Evolutionary conservation across 768 basidiomycete species (phyloP).

Genomic region (Trametes punicea): DNA sequence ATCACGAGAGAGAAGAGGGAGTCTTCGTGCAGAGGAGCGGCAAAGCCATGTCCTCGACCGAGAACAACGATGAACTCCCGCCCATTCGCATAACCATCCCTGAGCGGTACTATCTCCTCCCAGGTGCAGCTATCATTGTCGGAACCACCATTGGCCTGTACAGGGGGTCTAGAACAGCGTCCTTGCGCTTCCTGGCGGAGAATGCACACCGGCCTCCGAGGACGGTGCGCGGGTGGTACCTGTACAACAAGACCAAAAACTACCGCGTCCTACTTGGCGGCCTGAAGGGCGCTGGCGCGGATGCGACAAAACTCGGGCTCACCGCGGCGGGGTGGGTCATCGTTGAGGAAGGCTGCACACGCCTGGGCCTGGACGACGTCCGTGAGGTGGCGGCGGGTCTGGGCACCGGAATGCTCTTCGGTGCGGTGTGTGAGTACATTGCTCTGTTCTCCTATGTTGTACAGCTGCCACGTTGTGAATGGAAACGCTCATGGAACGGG

Average conservation of each 20-base stretch:
- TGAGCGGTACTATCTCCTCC: constrained; percentile 58
- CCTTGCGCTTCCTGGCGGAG: constrained; percentile 84
- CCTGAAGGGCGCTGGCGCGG: constrained; percentile 59
- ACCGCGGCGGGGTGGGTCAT: constrained; percentile 48
- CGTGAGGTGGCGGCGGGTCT: constrained; percentile 62
- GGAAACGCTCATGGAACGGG: constrained; percentile 3
- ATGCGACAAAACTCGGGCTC: constrained; percentile 50
- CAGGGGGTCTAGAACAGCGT: constrained; percentile 67
- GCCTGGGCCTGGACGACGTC: constrained; percentile 38
- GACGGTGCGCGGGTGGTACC: constrained; percentile 91
- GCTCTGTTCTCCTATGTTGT: neutral
- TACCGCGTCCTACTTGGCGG: constrained; percentile 77
- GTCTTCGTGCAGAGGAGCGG: neutral
- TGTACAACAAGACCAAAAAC: constrained; percentile 96
- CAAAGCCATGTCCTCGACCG: constrained; percentile 21
- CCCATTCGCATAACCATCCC: constrained; percentile 44
- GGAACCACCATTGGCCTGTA: constrained; percentile 71
- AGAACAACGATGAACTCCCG: constrained; percentile 21
- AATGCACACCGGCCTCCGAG: constrained; percentile 85
- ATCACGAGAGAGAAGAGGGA: constrained; percentile 1
- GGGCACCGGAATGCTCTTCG: constrained; percentile 59
- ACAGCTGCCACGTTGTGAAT: neutral
- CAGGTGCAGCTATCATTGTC: constrained; percentile 53
- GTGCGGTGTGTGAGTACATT: constrained; percentile 46
- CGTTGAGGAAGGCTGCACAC: constrained; percentile 43